Percentiles rank a stretch among this genome's conserved stretches.
phyloP scores from a whole-genome alignment of 139 green algal genomes.

The Chlamydomonas applanata region DNA sequence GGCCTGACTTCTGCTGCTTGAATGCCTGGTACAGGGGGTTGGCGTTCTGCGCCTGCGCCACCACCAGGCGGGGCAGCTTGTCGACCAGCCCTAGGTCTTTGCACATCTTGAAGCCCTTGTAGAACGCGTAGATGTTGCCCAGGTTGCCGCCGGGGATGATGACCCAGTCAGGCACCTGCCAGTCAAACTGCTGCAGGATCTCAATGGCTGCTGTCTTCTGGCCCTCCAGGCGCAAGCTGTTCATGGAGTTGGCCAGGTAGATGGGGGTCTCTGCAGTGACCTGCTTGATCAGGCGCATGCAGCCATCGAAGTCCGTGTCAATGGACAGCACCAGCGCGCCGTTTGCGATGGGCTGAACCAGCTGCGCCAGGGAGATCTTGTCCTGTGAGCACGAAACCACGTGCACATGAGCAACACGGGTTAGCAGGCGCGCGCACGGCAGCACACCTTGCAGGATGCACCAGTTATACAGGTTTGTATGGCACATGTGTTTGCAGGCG shows the following conservation, averaged over 20 bases:
- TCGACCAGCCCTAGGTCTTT: conserved; percentile 91
- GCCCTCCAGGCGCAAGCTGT: conserved; percentile 95
- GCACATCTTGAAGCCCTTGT: conserved; percentile 90
- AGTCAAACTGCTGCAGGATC: conserved; percentile 99
- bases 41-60: conserved; percentile 85
- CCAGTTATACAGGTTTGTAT: too few relatives aligned
- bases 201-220: conserved; percentile 99
- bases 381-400: conserved; percentile 58
- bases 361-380: conserved; percentile 97
- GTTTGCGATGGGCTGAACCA: conserved; percentile 99
- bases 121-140: conserved; percentile 99
- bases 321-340: conserved; percentile 96
- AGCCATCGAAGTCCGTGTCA: conserved; percentile 99
- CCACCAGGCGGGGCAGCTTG: conserved; percentile 90
- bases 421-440: too few relatives aligned
- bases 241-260: conserved; percentile 99
- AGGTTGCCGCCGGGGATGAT: conserved; percentile 98
- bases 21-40: conserved; percentile 98
- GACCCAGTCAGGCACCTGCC: conserved; percentile 97
- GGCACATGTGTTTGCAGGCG: too few relatives aligned
- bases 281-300: conserved; percentile 97
- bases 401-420: too few relatives aligned
- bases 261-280: conserved; percentile 91
- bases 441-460: too few relatives aligned
- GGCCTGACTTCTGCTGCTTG: conserved; percentile 28